A percentile compares a stretch with the other conserved stretches of the same genome.
Conservation (phyloP, 345 rosid genomes). For the Psidium friedrichsthalianum region DNA sequence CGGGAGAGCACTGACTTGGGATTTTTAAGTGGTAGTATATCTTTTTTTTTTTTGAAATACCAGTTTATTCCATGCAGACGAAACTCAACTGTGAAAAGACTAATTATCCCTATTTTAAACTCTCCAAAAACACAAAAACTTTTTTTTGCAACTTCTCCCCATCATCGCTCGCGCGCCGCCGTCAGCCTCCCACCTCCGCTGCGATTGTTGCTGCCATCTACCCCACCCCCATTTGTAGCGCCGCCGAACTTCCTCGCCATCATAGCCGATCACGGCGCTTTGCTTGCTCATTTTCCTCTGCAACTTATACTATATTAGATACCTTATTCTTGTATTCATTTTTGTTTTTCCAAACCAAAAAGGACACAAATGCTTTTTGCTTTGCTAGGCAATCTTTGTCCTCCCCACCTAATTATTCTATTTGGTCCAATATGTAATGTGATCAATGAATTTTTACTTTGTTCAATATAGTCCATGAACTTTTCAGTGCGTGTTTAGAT, state of each 20-base stretch:
- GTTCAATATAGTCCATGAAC: too few relatives aligned
- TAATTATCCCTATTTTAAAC: not conserved
- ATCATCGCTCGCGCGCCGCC: not conserved
- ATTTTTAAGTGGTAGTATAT: too few relatives aligned
- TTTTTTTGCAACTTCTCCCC: not conserved
- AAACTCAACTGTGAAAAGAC: not conserved
- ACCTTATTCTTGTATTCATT: not conserved
- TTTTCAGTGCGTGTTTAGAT: too few relatives aligned
- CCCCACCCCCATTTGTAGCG: too few relatives aligned
- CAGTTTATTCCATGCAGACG: not conserved
- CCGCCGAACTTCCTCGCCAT: not conserved
- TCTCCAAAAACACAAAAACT: not conserved
- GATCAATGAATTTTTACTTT: too few relatives aligned
- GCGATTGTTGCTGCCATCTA: too few relatives aligned
- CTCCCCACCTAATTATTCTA: not conserved
- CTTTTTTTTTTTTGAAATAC: not conserved
- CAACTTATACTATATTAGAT: not conserved
- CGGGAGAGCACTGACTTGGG: too few relatives aligned
- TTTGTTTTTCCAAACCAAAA: not conserved
- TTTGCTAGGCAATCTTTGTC: not conserved
- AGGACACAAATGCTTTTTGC: not conserved
- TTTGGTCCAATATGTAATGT: not conserved
- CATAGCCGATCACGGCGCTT: not conserved
- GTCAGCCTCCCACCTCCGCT: not conserved
- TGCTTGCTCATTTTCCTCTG: not conserved